A percentile compares a stretch with the other conserved stretches of the same genome.
Conservation (phyloP, 371 early-diverging fungal species). For the Gilbertella persicaria region DNA sequence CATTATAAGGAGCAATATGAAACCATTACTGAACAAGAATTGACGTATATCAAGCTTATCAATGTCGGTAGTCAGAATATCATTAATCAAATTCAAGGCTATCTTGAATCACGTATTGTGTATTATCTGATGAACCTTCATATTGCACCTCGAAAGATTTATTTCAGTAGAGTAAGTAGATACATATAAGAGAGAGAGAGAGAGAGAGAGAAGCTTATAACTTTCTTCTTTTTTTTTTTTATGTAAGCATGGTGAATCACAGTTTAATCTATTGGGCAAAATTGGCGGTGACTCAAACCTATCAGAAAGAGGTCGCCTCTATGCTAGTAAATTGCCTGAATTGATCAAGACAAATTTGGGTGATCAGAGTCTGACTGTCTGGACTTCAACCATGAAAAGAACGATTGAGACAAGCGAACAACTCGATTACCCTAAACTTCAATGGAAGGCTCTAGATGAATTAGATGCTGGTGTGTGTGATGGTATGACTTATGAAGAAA, state of each 20-base stretch:
- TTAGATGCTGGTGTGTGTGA: conserved; percentile 97
- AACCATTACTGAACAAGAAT: conserved; percentile 74
- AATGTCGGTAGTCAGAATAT: conserved; percentile 92
- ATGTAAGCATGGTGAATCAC: conserved; percentile 87
- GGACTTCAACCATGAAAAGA: conserved; percentile 95
- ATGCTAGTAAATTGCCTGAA: conserved; percentile 81
- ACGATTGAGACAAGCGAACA: conserved; percentile 87
- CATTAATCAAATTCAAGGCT: conserved; percentile 90
- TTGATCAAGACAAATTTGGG: conserved; percentile 75
- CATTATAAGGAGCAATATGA: conserved; percentile 93
- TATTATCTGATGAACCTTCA: conserved; percentile 98
- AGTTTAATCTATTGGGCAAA: conserved; percentile 83
- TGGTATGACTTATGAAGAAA: conserved; percentile 97
- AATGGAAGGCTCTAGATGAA: conserved; percentile 98
- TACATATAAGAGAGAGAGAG: not conserved
- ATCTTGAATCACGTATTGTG: conserved; percentile 92
- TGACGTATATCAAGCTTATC: conserved; percentile 90
- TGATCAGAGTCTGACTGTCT: conserved; percentile 78
- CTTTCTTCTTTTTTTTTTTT: not conserved
- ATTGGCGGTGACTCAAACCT: conserved; percentile 96
- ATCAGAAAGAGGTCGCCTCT: conserved; percentile 85
- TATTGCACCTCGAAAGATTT: conserved; percentile 90
- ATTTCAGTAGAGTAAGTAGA: conserved; percentile 73
- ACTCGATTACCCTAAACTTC: conserved; percentile 79
- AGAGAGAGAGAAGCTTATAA: too few species aligned